These are phyloP conservation scores for Sarcodon aspratus DNA, from an alignment of 768 basidiomycete species.

Conservation along the genomic window DNA sequence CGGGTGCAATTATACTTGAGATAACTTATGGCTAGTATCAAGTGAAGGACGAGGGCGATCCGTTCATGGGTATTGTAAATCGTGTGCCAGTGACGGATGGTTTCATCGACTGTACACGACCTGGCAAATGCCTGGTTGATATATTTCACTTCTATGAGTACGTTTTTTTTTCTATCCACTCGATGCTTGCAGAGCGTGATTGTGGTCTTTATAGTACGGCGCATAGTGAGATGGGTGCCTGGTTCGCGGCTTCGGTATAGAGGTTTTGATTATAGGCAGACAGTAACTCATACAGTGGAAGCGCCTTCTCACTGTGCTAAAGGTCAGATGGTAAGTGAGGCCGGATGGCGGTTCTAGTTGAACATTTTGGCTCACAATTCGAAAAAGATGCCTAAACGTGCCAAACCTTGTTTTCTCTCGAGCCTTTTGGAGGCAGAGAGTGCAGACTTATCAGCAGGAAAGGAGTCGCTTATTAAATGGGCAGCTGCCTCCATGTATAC, in stretches of 20 bases:
- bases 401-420: constrained; percentile 44
- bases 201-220: no score
- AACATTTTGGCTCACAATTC: no score
- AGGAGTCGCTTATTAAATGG: constrained; percentile 58
- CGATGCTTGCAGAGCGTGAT: no score
- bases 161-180: no score
- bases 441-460: constrained; percentile 36
- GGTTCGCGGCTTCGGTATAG: background rate
- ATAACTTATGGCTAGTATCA: constrained; percentile 18
- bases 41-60: constrained; percentile 20
- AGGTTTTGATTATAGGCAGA: no score
- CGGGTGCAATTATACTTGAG: constrained; percentile 16
- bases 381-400: constrained; percentile 45
- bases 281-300: no score
- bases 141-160: constrained; percentile 16
- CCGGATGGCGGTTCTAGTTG: no score
- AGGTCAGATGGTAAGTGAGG: no score
- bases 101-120: constrained; percentile 14
- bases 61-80: constrained; percentile 23
- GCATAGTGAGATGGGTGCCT: no score
- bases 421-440: constrained; percentile 38
- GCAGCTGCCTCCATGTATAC: constrained; percentile 23
- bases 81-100: constrained; percentile 14
- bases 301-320: no score
- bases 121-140: constrained; percentile 19